phyloP scores from a whole-genome alignment of 2,329 filamentous ascomycete species.

The Rhinocladiella similis region DNA sequence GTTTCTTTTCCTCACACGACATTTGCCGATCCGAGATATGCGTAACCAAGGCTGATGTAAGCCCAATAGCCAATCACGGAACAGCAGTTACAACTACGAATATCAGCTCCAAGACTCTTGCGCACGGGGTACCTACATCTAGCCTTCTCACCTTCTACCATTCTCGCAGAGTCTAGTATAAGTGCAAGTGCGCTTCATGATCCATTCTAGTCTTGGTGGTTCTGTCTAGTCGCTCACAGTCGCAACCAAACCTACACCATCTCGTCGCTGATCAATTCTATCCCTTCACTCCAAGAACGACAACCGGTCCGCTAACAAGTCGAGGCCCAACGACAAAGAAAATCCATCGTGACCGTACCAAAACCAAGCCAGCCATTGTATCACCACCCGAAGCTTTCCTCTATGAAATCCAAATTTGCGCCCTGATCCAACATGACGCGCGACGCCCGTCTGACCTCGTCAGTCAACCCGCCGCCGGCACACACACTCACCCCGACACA shows the following conservation, averaged over 20 bases:
- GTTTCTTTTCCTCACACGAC: too few relatives aligned
- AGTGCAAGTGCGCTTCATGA: neutral
- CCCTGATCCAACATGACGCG: conserved; percentile 60
- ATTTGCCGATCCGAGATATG: too few relatives aligned
- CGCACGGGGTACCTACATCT: too few relatives aligned
- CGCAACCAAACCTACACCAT: too few relatives aligned
- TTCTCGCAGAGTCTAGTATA: neutral
- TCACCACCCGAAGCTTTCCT: conserved; percentile 66
- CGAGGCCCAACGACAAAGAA: too few relatives aligned
- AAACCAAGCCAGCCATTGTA: neutral
- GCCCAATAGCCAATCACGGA: neutral
- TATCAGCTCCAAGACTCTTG: too few relatives aligned
- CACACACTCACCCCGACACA: conserved; percentile 86
- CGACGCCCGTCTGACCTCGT: conserved; percentile 72
- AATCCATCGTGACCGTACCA: neutral
- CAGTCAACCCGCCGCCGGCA: conserved; percentile 71
- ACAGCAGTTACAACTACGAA: neutral
- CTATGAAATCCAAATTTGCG: conserved; percentile 68
- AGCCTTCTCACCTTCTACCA: neutral
- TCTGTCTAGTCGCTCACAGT: too few relatives aligned
- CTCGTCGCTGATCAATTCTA: too few relatives aligned
- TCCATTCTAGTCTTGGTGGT: neutral
- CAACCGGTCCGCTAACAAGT: too few relatives aligned
- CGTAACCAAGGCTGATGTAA: too few relatives aligned
- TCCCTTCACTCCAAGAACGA: too few relatives aligned